These are phyloP conservation scores for Singerocomus inundabilis DNA, from an alignment of 1,284 basidiomycete species.

Conservation along the genomic window DNA sequence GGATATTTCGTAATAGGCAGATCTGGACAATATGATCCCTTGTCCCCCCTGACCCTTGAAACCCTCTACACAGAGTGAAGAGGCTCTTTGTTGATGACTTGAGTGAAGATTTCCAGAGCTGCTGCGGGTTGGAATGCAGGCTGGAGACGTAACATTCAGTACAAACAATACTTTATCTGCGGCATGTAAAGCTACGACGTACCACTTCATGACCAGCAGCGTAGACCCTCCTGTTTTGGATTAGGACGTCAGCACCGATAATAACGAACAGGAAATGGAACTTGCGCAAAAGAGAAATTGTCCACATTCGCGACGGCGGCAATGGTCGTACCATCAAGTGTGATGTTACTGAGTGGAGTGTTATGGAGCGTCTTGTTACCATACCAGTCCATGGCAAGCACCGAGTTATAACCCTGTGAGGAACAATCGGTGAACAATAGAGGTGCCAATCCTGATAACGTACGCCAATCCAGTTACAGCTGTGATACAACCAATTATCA, in stretches of 20 bases:
- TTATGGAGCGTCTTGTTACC: conserved; percentile 48
- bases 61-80: conserved; percentile 49
- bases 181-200: conserved; percentile 22
- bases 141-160: conserved; percentile 31
- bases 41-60: not conserved
- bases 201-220: conserved; percentile 60
- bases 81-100: conserved; percentile 49
- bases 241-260: not conserved
- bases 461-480: conserved; percentile 65
- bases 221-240: conserved; percentile 45
- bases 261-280: conserved; percentile 6
- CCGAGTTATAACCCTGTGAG: conserved; percentile 41
- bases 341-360: conserved; percentile 58
- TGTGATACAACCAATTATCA: conserved; percentile 23
- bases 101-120: conserved; percentile 55
- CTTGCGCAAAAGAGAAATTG: conserved; percentile 62
- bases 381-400: conserved; percentile 63
- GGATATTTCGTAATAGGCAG: conserved; percentile 38
- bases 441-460: not conserved
- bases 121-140: conserved; percentile 58
- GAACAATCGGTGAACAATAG: not conserved
- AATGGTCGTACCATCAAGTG: conserved; percentile 47
- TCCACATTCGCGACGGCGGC: conserved; percentile 63
- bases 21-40: conserved; percentile 21
- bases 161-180: not conserved